Percentiles rank a stretch among this genome's conserved stretches.
Evolutionary conservation across 352 stramenopile genomes (phyloP).

Genomic region (Phytophthora colocasiae): DNA sequence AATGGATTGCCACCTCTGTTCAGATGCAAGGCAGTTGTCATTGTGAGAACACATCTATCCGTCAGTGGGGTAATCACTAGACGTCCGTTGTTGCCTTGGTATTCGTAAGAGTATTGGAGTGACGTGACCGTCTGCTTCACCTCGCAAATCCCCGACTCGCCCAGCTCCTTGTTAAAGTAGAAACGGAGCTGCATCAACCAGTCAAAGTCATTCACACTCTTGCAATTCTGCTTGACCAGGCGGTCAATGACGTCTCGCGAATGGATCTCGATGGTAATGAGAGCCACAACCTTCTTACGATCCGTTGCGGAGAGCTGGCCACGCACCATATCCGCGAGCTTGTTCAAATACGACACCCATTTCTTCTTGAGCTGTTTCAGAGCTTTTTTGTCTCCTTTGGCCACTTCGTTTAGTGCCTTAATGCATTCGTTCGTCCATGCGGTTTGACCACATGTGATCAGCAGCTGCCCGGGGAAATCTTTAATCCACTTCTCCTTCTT

Average conservation of each 20-base stretch:
- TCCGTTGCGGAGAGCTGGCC: constrained; percentile 90
- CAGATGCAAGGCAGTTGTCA: constrained; percentile 93
- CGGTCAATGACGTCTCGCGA: constrained; percentile 96
- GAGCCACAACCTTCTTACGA: constrained; percentile 96
- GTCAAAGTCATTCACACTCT: constrained; percentile 93
- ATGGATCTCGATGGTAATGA: constrained; percentile 98
- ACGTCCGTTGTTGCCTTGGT: constrained; percentile 88
- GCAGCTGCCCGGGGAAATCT: constrained; percentile 91
- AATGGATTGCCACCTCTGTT: constrained; percentile 93
- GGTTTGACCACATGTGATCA: constrained; percentile 94
- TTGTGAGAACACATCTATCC: constrained; percentile 93
- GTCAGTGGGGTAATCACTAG: constrained; percentile 94
- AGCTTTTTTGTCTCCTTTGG: constrained; percentile 92
- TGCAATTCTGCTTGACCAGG: constrained; percentile 94
- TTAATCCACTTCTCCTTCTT: constrained; percentile 98
- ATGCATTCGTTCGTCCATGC: constrained; percentile 94
- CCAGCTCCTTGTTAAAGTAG: constrained; percentile 88
- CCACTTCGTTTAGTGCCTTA: constrained; percentile 92
- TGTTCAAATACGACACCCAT: constrained; percentile 94
- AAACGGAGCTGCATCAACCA: constrained; percentile 91
- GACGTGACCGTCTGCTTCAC: constrained; percentile 89
- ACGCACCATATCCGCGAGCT: constrained; percentile 94
- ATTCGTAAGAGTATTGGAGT: constrained; percentile 88
- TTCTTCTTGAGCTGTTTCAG: constrained; percentile 95
- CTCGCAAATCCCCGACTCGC: constrained; percentile 84